Conservation (phyloP, 495 filamentous ascomycete genomes). For the Pseudomonodictys pantanalensis region DNA sequence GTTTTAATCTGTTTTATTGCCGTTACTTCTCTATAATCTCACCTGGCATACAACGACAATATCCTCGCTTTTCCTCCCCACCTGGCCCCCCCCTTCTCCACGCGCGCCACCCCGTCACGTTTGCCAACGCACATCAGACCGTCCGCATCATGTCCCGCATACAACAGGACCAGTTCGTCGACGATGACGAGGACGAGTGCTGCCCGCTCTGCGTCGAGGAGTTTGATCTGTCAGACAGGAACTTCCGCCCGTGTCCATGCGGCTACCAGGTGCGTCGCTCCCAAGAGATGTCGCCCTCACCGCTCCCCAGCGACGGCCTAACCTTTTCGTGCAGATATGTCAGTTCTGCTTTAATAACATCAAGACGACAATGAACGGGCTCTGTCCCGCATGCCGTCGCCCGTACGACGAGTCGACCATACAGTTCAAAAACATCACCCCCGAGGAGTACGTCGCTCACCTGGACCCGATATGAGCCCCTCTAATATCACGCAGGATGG, state of each 20-base stretch:
- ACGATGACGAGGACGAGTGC: conserved; percentile 83
- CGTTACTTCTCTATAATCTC: conserved; percentile 10
- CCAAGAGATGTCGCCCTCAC: background rate
- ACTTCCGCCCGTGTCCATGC: conserved; percentile 96
- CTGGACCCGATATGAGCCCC: background rate
- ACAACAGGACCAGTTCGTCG: conserved; percentile 93
- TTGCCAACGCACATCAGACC: conserved; percentile 19
- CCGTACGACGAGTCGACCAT: conserved; percentile 95
- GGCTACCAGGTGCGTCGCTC: conserved; percentile 79
- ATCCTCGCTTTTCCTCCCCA: background rate
- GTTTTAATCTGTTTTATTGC: conserved; percentile 26
- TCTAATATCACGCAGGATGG: conserved; percentile 33
- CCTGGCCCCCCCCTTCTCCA: conserved; percentile 5
- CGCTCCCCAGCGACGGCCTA: conserved; percentile 9
- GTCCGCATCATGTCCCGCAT: conserved; percentile 54
- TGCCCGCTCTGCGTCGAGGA: conserved; percentile 96
- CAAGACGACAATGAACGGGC: conserved; percentile 88
- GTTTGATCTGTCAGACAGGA: conserved; percentile 93
- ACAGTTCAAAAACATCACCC: conserved; percentile 87
- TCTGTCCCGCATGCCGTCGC: conserved; percentile 93
- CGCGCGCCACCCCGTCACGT: conserved; percentile 26
- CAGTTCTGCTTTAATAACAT: conserved; percentile 99
- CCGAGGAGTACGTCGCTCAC: conserved; percentile 72
- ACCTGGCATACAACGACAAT: conserved; percentile 8
- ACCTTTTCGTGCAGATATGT: conserved; percentile 66